These are phyloP conservation scores for Cordyceps tenuipes DNA, from an alignment of 2,329 filamentous ascomycete genomes.

Conservation along the genomic window DNA sequence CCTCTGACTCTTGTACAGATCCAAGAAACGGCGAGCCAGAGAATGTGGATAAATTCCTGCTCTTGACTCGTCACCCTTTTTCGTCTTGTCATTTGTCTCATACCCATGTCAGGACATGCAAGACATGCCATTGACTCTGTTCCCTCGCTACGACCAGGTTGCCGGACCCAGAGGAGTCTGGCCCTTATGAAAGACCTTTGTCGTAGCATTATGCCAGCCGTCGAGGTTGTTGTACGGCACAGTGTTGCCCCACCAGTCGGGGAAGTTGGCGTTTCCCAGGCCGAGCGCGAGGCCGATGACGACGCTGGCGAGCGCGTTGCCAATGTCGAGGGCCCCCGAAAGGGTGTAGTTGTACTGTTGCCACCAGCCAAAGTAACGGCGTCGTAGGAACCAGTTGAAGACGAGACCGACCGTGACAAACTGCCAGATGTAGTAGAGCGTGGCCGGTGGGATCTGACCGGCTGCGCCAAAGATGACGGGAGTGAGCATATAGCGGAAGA, in stretches of 20 bases:
- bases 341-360: slow-evolving; percentile 48
- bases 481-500: slow-evolving; percentile 41
- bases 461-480: slow-evolving; percentile 46
- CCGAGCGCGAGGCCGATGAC: slow-evolving; percentile 38
- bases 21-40: not conserved
- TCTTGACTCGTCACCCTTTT: not conserved
- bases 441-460: slow-evolving; percentile 45
- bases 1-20: not conserved
- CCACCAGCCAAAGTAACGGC: slow-evolving; percentile 48
- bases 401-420: slow-evolving; percentile 47
- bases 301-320: slow-evolving; percentile 43
- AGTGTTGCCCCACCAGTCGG: slow-evolving; percentile 42
- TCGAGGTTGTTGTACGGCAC: slow-evolving; percentile 26
- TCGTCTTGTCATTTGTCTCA: too few species aligned
- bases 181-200: slow-evolving; percentile 20
- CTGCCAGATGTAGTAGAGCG: slow-evolving; percentile 44
- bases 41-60: not conserved
- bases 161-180: slow-evolving; percentile 21
- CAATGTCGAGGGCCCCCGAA: slow-evolving; percentile 46
- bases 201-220: slow-evolving; percentile 17
- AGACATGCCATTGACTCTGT: too few species aligned
- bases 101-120: too few species aligned
- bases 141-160: slow-evolving; percentile 15
- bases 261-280: slow-evolving; percentile 34
- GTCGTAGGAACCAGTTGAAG: slow-evolving; percentile 46